Evolutionary conservation across 352 stramenopile genomes (phyloP), one percentile per base, ranked within the genome.

Genomic region (Blastocystis sp.): DNA sequence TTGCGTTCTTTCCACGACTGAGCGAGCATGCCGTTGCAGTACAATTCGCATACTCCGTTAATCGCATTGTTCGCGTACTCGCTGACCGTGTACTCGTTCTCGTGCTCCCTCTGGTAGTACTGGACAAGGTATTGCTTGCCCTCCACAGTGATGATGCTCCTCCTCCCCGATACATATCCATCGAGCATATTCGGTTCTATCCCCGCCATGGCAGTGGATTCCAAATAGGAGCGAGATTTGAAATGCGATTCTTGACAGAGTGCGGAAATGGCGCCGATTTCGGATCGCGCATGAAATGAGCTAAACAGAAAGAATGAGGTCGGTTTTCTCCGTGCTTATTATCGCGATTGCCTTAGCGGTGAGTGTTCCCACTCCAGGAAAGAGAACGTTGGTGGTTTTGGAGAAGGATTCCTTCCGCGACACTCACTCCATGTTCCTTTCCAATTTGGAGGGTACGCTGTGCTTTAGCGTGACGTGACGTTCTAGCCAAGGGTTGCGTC

Each of bases 401-500:
- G 74, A 85, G 45, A 45, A 66, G 41, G 66, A 59, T 24, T 31
- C 24, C 50, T 67, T 70, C 35, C 35, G 66, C 24, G 41, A 19
- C 24, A 70, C 55, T 13, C 74, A 85, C 51, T 85, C 74, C 9
- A 33, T 69, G 24, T 85, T 85, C 55, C 70, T 85, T 26, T 19
- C 74, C 0, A 85, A 85, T 50, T 35, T 85, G 45, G 31, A 60
- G 24, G 16, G 74, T 85, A 85, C 16, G 21, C 29, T 2, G n/a
- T 9, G 3, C 45, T 85, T 16, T 4, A 21, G 12, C 50, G 19
- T 12, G 16, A 31, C 21, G 67, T 2, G 70, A n/a, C 41, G 4
- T 33, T 39, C 26, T 69, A 85, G 74, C 39, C 10, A 67, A 85
- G 29, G 74, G 74, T 59, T 85, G 45, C 37, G 6, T 55, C 3